A percentile compares a stretch with the other conserved stretches of the same genome.
Conservation (phyloP, 1,284 basidiomycete genomes). For the Malassezia brasiliensis region DNA sequence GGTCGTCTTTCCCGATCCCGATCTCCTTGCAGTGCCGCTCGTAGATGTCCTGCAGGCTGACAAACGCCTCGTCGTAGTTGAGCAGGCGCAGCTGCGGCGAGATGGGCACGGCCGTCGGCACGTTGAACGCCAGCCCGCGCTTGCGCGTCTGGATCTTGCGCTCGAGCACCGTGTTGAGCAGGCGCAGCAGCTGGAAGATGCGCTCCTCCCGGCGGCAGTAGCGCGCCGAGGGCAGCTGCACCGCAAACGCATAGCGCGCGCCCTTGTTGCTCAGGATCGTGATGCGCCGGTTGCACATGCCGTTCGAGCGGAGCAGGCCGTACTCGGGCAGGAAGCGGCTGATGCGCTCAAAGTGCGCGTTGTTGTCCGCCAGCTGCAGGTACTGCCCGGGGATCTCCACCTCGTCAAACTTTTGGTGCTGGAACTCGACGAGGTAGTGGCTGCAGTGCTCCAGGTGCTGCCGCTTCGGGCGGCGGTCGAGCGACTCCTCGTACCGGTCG, state of each 20-base stretch:
- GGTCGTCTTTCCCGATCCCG: constrained; percentile 77
- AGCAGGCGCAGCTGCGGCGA: constrained; percentile 74
- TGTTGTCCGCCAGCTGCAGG: constrained; percentile 69
- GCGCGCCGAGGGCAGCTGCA: constrained; percentile 77
- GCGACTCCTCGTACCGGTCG: constrained; percentile 73
- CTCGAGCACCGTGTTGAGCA: constrained; percentile 62
- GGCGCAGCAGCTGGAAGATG: constrained; percentile 80
- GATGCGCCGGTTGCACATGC: constrained; percentile 79
- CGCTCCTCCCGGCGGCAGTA: constrained; percentile 87
- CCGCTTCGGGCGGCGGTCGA: constrained; percentile 71
- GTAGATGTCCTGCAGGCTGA: constrained; percentile 85
- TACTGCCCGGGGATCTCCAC: constrained; percentile 98
- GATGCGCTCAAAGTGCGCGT: constrained; percentile 83
- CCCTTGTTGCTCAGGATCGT: constrained; percentile 88
- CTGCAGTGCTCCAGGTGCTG: constrained; percentile 83
- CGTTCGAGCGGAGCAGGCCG: constrained; percentile 73
- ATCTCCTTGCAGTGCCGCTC: constrained; percentile 73
- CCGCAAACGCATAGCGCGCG: constrained; percentile 74
- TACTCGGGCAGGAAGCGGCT: constrained; percentile 82
- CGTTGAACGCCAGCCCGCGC: constrained; percentile 80
- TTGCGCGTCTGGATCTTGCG: constrained; percentile 82
- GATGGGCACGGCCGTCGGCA: constrained; percentile 77
- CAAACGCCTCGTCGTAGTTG: constrained; percentile 82
- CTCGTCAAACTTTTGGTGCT: constrained; percentile 94
- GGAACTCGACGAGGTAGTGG: constrained; percentile 94